Conservation (phyloP, 257 asterid genomes). For the Fraxinus anomala region DNA sequence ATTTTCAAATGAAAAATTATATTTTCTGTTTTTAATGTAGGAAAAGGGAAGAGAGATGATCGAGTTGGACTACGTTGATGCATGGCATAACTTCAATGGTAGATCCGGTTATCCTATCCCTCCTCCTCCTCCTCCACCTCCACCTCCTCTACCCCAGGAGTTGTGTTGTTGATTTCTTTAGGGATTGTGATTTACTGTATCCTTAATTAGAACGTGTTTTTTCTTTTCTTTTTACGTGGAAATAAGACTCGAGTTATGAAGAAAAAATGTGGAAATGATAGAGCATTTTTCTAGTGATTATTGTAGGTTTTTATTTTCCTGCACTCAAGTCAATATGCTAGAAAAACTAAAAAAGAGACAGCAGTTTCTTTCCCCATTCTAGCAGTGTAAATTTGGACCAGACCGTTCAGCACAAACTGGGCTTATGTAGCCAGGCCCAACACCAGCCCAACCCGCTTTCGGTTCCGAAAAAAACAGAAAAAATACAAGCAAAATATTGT, state of each 20-base stretch:
- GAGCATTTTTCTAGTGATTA: neutral
- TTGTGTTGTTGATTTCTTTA: neutral
- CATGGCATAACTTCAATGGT: conserved; percentile 56
- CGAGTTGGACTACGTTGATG: conserved; percentile 51
- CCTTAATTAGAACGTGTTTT: neutral
- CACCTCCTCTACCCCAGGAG: conserved; percentile 20
- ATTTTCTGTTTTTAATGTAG: conserved; percentile 26
- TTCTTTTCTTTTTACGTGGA: neutral
- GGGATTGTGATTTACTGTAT: neutral
- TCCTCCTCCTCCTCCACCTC: conserved; percentile 24
- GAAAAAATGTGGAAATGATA: neutral
- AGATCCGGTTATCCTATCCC: conserved; percentile 31
- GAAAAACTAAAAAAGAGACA: no score
- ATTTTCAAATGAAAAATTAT: neutral
- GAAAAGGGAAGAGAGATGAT: conserved; percentile 38
- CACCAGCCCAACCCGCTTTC: neutral
- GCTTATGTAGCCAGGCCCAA: neutral
- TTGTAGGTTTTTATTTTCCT: neutral
- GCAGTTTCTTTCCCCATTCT: neutral
- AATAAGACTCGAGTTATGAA: neutral
- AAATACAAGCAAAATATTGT: neutral
- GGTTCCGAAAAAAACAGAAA: no score
- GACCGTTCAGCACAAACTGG: neutral
- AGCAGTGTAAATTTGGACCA: neutral
- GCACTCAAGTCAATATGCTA: neutral